Evolutionary conservation across 2,329 filamentous ascomycete genomes (phyloP), one percentile per base, ranked within the genome.

Genomic region (Colletotrichum cereale): DNA sequence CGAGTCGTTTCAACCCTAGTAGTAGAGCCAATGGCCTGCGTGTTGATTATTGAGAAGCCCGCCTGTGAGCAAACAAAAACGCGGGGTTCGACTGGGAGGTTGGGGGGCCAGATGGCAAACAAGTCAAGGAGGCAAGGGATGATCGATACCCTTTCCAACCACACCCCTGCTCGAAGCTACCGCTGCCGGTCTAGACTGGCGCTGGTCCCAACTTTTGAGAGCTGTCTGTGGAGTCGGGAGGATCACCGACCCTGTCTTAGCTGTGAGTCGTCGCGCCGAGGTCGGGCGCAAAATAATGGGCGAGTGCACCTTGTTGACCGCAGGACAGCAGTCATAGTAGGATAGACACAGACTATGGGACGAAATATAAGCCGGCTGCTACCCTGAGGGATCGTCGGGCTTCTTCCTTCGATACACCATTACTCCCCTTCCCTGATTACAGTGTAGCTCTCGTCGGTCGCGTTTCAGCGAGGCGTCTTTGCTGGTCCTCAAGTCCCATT

Each of bases 311-410:
- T 62, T 48, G 42, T n/a, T 38, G 8, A n/a, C 40, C 40, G 14
- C 29, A 50, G 6, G 47, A 29, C 24, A 50, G 47, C 5, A 55
- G 52, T 10, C 26, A 52, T 7, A 40, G 24, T 44, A 34, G 38
- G 12, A 4, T 1, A 16, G 40, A 18, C 66, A 40, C n/a, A 47
- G 31, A 34, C n/a, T 36, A 2, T n/a, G 34, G 31, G 52, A 63
- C 58, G 68, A 53, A 71, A 71, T 71, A 71, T 68, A 71, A 68
- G 57, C 68, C 21, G 65, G 24, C 50, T 26, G 58, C 52, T n/a
- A 63, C 68, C 68, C 68, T 60, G 65, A 34, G 29, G 31, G 44
- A 60, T 60, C 36, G 18, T 36, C 44, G 52, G 4, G 10, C 7
- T 36, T 53, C 18, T 34, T 18, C 63, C 44, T 18, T 21, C 57